Evolutionary conservation across 352 stramenopile species (phyloP), one percentile per base, ranked within the genome.

Genomic region (Globisporangium sylvaticum): DNA sequence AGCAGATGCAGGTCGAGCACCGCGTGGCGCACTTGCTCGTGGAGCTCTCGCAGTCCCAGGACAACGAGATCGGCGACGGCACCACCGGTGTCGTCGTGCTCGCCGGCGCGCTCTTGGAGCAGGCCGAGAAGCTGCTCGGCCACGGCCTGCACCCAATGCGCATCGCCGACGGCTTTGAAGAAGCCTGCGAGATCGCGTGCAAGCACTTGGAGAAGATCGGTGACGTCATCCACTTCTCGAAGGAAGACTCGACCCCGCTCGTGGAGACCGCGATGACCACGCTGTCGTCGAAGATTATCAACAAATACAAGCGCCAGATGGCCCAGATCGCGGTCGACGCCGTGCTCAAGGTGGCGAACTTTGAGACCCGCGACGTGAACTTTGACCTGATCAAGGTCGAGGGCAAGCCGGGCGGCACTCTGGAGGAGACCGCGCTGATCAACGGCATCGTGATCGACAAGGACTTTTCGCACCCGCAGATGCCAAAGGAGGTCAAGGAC

Each of bases 351-450:
- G 98, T 99, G 15, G 97, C 97, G 27, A 98, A 99, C 87, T 89
- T 99, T 62, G 97, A 99, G 72, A 97, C 97, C 34, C 89, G 97
- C 29, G 97, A 99, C 79, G 97, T 99, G 44, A 99, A 99, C 85
- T 99, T 99, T 74, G 97, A 99, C 64, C 92, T 99, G 81, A 99
- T 99, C 84, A 99, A 99, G 84, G 84, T 99, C 73, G 97, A 99
- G 74, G 97, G 97, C 66, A 99, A 99, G 80, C 84, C 97, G 0
- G 98, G 98, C 34, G 97, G 97, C 10, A 97, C 92, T 32, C 78
- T 99, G 2, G 95, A 98, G 66, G 97, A 99, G 62, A 99, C 98
- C 29, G 87, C 97, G 71, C 86, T 99, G 58, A 98, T 99, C 70
- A 94, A 98, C 70, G 98, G 98, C 37, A 98, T 99, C 65, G 97